Percentiles rank a stretch among this genome's conserved stretches.
Conservation (phyloP, 2,329 filamentous ascomycete species). For the Didymella exigua region DNA sequence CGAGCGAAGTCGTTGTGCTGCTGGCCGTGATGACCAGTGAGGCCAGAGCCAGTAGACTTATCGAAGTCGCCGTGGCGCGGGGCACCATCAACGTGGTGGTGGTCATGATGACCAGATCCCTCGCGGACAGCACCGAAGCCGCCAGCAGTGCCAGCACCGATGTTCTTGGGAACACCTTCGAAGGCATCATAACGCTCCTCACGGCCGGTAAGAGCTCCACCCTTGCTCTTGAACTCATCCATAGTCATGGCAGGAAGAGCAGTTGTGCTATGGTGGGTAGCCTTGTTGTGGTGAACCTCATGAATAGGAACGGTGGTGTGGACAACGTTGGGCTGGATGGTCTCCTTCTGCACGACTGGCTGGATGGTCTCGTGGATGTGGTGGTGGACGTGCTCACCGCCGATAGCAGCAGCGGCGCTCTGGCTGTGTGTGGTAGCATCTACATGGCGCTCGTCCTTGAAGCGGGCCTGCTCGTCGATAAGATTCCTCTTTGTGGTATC, state of each 20-base stretch:
- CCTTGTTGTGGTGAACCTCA: conserved; percentile 70
- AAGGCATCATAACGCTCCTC: conserved; percentile 65
- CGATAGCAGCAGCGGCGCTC: conserved; percentile 56
- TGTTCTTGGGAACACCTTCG: conserved; percentile 64
- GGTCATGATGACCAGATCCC: conserved; percentile 24
- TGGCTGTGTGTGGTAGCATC: conserved; percentile 58
- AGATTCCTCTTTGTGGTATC: conserved; percentile 38
- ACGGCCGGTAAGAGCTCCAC: conserved; percentile 60
- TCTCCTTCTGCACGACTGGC: conserved; percentile 72
- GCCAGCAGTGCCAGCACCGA: conserved; percentile 42
- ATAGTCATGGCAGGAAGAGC: conserved; percentile 68
- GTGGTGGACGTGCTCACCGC: conserved; percentile 69
- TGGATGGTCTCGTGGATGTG: conserved; percentile 72
- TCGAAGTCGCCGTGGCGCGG: conserved; percentile 28
- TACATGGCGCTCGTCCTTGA: conserved; percentile 57
- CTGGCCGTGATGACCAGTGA: conserved; percentile 2
- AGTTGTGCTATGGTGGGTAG: conserved; percentile 69
- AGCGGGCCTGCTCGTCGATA: conserved; percentile 58
- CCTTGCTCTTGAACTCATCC: conserved; percentile 65
- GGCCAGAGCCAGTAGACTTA: background rate
- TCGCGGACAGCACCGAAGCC: conserved; percentile 25
- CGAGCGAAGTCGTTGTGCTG: conserved; percentile 16
- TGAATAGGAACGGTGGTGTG: conserved; percentile 76
- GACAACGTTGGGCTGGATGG: conserved; percentile 68
- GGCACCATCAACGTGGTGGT: conserved; percentile 11